Evolutionary conservation across 2,329 filamentous ascomycete species (phyloP), one percentile per base, ranked within the genome.

Genomic region (Cladobotryum mycophilum): DNA sequence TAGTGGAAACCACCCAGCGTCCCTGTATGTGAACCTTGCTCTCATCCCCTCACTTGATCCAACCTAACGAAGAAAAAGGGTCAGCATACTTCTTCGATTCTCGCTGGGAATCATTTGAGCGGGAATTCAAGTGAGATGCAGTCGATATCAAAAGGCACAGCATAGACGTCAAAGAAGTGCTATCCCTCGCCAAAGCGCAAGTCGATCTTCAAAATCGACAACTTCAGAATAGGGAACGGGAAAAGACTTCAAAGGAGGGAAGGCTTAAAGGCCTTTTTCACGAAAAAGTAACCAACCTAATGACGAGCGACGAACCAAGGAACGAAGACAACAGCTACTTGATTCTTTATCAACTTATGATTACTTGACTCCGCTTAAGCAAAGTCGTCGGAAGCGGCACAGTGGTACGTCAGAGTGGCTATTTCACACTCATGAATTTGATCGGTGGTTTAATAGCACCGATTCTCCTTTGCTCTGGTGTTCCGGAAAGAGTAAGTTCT

Each of bases 401-500:
- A 41, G 50, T 2, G 51, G 54, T 13, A 69, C 64, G 3, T 56
- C 61, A 15, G 22, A 53, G 3, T 64, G 65, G 66, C 45, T 68
- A 3, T 60, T 64, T 3, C 2, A 49, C 2, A 64, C 59, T 0
- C 7, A 36, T 0, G 54, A 66, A 14, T 69, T 66, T 17, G 45
- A 46, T 14, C 42, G 47, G 1, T 69, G 65, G 64, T 14, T 49
- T 0, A 14, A 52, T 1, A 36, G 25, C 25, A 30, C 41, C 1
- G 33, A 22, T 2, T 47, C 41, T 18, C 48, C 48, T 2, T 33
- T 58, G 1, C 43, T 68, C 0, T 67, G 62, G 65, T 64, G 59
- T 34, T 63, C 56, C 1, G 65, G 65, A 0, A 68, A 65, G 37
- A 64, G 64, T 66, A 37, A 53, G 61, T 55, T 0, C 0, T 2